phyloP scores from a whole-genome alignment of 495 filamentous ascomycete species.

The Penicillium daleae region DNA sequence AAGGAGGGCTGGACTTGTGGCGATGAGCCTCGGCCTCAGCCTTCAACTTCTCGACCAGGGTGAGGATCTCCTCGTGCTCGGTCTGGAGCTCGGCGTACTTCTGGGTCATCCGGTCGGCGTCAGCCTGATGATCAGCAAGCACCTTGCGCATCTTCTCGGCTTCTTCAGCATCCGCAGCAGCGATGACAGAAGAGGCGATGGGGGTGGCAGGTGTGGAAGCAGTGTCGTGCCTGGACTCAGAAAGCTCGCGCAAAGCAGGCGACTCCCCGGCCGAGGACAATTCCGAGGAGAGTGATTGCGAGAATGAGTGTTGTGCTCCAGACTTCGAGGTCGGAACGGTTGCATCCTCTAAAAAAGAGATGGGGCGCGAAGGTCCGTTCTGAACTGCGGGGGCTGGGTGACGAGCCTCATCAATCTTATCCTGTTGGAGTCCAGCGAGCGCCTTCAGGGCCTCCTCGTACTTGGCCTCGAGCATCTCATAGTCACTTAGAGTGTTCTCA shows the following conservation, averaged over 20 bases:
- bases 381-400: constrained; percentile 57
- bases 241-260: constrained; percentile 64
- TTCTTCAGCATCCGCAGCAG: constrained; percentile 56
- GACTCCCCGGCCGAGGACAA: constrained; percentile 92
- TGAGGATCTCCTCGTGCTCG: constrained; percentile 78
- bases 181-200: constrained; percentile 20
- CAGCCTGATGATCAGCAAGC: constrained; percentile 75
- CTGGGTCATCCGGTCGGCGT: constrained; percentile 68
- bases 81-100: constrained; percentile 81
- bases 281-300: constrained; percentile 95
- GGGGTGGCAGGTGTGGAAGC: constrained; percentile 23
- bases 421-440: constrained; percentile 75
- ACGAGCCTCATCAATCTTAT: constrained; percentile 80
- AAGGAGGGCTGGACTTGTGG: constrained; percentile 68
- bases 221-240: constrained; percentile 49
- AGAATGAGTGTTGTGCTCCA: constrained; percentile 81
- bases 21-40: constrained; percentile 81
- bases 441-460: constrained; percentile 87
- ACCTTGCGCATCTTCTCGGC: constrained; percentile 70
- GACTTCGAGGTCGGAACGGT: constrained; percentile 68
- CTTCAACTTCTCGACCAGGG: constrained; percentile 87
- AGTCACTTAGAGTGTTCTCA: constrained; percentile 80
- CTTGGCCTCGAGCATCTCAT: constrained; percentile 79
- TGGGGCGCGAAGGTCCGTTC: constrained; percentile 66
- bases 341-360: constrained; percentile 85